Conservation (phyloP, 768 basidiomycete species). For the Leucocoprinus leucothites region DNA sequence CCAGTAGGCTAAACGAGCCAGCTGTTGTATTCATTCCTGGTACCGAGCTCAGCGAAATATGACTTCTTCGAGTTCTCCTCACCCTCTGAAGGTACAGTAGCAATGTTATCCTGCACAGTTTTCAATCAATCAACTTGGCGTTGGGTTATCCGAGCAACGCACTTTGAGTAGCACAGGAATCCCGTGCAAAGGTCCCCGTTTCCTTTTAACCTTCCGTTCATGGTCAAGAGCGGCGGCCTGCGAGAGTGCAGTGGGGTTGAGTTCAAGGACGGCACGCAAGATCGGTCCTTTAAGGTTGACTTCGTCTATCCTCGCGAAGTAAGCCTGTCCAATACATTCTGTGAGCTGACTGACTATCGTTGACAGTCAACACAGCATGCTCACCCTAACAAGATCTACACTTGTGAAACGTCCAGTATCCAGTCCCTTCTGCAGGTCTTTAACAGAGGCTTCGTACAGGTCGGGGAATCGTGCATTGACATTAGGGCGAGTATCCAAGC, state of each 20-base stretch:
- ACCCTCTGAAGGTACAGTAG: conserved; percentile 43
- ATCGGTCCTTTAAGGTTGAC: conserved; percentile 58
- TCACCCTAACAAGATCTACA: conserved; percentile 59
- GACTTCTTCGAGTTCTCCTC: too few species aligned
- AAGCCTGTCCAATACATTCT: conserved; percentile 39
- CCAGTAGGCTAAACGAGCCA: conserved; percentile 39
- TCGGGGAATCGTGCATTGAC: conserved; percentile 36
- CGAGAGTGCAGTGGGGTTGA: conserved; percentile 47
- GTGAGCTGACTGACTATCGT: not conserved
- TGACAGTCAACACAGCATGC: too few species aligned
- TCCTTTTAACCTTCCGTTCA: conserved; percentile 38
- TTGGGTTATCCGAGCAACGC: not conserved
- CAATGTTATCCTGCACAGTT: conserved; percentile 43
- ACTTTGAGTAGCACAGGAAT: conserved; percentile 52
- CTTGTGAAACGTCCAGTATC: conserved; percentile 50
- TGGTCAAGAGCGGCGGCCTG: conserved; percentile 49
- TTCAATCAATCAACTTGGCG: not conserved
- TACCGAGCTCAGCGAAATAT: not conserved
- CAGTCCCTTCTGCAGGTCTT: conserved; percentile 52
- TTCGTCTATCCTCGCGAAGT: conserved; percentile 63
- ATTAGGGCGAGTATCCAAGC: not conserved
- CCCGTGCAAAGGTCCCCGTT: conserved; percentile 49
- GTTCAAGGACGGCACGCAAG: conserved; percentile 57
- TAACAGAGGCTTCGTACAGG: conserved; percentile 57
- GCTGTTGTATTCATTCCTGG: conserved; percentile 46